phyloP scores from a whole-genome alignment of 495 filamentous ascomycete genomes.

The Tuber indicum region DNA sequence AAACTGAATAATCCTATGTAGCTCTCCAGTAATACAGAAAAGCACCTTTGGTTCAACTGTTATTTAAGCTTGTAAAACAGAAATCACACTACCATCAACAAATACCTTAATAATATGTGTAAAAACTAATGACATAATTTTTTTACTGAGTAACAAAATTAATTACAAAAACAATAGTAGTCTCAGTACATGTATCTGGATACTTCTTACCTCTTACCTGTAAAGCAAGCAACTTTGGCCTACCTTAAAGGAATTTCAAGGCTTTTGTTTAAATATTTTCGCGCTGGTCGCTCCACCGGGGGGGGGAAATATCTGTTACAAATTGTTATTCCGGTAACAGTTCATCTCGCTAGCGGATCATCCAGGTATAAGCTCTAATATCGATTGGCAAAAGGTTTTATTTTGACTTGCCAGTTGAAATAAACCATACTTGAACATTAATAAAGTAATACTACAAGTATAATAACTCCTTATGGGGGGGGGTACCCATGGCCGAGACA shows the following conservation, averaged over 20 bases:
- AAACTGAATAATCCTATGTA: too few species aligned
- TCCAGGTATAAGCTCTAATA: neutral
- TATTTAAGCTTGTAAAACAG: too few species aligned
- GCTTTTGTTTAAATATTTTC: neutral
- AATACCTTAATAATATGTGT: too few species aligned
- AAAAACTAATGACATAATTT: too few species aligned
- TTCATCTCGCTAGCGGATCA: neutral
- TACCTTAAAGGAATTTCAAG: neutral
- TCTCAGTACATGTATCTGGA: too few species aligned
- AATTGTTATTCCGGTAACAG: neutral
- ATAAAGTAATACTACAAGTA: neutral
- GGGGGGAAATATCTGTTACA: neutral
- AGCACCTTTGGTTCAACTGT: too few species aligned
- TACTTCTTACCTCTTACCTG: too few species aligned
- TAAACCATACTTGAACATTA: neutral
- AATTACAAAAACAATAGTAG: too few species aligned
- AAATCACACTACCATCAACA: too few species aligned
- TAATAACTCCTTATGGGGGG: neutral
- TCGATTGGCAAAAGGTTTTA: neutral
- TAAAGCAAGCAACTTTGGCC: neutral
- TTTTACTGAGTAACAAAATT: too few species aligned
- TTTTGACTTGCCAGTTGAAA: neutral
- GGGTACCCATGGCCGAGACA: neutral
- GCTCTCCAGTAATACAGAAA: too few species aligned
- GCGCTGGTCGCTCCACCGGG: neutral